Percentiles rank a stretch among this genome's conserved stretches.
These are phyloP conservation scores for Colletotrichum liriopes DNA, from an alignment of 2,329 filamentous ascomycete species.

Conservation along the genomic window DNA sequence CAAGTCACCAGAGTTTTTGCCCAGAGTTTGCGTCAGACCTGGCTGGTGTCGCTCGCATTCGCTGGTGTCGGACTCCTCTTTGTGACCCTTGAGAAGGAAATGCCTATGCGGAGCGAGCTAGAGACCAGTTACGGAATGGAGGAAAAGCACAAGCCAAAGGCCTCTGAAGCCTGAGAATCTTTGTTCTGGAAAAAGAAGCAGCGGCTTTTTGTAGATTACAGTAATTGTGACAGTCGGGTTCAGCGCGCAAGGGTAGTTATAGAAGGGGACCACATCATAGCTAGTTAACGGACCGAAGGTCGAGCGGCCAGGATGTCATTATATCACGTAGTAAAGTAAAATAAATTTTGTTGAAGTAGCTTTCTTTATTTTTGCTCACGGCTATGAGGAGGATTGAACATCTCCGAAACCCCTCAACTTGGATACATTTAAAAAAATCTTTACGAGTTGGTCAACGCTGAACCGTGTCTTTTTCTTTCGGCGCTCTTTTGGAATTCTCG, in stretches of 20 bases:
- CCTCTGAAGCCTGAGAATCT: not conserved
- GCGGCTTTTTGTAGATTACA: not conserved
- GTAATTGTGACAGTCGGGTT: not conserved
- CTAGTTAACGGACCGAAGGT: no score
- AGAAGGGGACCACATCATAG: not conserved
- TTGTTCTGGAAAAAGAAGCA: not conserved
- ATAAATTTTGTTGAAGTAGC: not conserved
- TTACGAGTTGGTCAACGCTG: not conserved
- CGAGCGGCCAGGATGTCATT: not conserved
- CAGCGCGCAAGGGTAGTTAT: not conserved
- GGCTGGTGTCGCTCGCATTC: conserved; percentile 50
- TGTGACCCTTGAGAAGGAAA: conserved; percentile 44
- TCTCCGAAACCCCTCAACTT: not conserved
- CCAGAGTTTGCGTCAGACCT: conserved; percentile 42
- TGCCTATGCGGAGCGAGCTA: conserved; percentile 46
- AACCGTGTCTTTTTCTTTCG: not conserved
- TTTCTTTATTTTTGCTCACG: not conserved
- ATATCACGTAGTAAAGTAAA: not conserved
- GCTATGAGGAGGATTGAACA: not conserved
- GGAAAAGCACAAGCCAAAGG: conserved; percentile 22
- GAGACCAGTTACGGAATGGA: conserved; percentile 51
- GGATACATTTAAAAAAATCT: not conserved
- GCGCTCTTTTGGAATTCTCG: not conserved
- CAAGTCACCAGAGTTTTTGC: conserved; percentile 46
- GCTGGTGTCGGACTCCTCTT: conserved; percentile 45